Evolutionary conservation across 495 filamentous ascomycete species (phyloP).

Genomic region (Echria macrotheca): DNA sequence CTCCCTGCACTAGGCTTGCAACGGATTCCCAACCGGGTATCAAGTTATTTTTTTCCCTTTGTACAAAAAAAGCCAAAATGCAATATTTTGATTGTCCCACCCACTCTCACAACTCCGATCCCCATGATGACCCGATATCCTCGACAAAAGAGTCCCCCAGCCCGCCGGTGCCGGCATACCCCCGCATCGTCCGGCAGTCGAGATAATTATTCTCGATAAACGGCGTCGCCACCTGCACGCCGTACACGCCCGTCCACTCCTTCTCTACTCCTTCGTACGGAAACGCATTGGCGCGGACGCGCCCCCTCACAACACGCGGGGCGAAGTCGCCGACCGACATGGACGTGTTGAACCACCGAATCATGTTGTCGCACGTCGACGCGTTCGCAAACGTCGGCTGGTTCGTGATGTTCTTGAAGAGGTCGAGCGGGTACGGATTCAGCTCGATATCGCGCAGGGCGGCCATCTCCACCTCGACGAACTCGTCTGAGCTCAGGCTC

Average conservation of each 20-base stretch:
- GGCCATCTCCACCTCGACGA: slow-evolving; percentile 28
- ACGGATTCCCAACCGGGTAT: no score
- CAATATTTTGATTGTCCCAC: no score
- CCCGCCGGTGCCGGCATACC: slow-evolving; percentile 25
- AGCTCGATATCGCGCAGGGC: background rate
- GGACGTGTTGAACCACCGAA: slow-evolving; percentile 35
- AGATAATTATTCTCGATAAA: slow-evolving; percentile 41
- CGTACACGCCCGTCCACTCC: slow-evolving; percentile 29
- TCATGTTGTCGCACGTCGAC: slow-evolving; percentile 34
- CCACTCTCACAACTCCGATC: no score
- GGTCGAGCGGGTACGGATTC: slow-evolving; percentile 30
- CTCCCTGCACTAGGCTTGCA: no score
- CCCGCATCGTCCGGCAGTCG: slow-evolving; percentile 27
- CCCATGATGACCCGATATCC: no score
- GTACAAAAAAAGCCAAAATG: no score
- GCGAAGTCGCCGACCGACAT: slow-evolving; percentile 27
- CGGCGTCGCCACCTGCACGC: slow-evolving; percentile 35
- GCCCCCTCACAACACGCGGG: slow-evolving; percentile 27
- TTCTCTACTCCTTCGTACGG: slow-evolving; percentile 20
- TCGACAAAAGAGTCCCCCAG: slow-evolving; percentile 19
- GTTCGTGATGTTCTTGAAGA: slow-evolving; percentile 39
- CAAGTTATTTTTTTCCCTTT: no score
- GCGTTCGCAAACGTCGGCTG: slow-evolving; percentile 38
- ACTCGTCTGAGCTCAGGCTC: slow-evolving; percentile 16
- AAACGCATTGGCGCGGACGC: slow-evolving; percentile 24